Conservation (phyloP, 148 eudicot genomes). For the Agrostemma githago region DNA sequence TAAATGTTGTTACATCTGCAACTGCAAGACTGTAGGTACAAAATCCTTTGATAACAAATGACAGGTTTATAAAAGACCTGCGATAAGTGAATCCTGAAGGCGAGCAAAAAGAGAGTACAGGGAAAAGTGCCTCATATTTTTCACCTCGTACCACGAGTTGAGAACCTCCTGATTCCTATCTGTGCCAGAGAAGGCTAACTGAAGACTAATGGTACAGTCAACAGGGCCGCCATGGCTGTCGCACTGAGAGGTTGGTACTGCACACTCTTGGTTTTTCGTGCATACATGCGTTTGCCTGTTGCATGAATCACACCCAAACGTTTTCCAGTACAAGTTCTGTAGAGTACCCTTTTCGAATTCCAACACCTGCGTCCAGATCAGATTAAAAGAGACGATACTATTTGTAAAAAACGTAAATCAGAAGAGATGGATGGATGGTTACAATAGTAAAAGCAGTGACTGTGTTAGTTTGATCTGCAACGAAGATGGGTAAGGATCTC, state of each 20-base stretch:
- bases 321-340: conserved; percentile 64
- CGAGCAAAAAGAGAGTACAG: conserved; percentile 42
- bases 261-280: conserved; percentile 56
- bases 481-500: conserved; percentile 62
- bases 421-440: conserved; percentile 14
- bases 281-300: conserved; percentile 36
- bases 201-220: conserved; percentile 59
- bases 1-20: background rate
- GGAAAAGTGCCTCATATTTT: conserved; percentile 61
- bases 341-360: conserved; percentile 73
- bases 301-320: conserved; percentile 62
- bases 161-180: conserved; percentile 58
- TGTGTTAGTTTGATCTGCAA: conserved; percentile 46
- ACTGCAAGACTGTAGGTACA: background rate
- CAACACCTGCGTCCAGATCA: conserved; percentile 40
- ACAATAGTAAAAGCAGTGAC: conserved; percentile 67
- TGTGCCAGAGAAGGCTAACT: conserved; percentile 77
- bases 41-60: background rate
- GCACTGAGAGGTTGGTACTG: conserved; percentile 50
- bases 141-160: conserved; percentile 78
- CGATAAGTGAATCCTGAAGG: conserved; percentile 39
- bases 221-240: conserved; percentile 42
- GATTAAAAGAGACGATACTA: background rate
- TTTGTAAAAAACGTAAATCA: background rate
- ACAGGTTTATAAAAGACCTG: conserved; percentile 21